Conservation (phyloP, 164 flowering plant genomes). For the Umbellularia californica region DNA sequence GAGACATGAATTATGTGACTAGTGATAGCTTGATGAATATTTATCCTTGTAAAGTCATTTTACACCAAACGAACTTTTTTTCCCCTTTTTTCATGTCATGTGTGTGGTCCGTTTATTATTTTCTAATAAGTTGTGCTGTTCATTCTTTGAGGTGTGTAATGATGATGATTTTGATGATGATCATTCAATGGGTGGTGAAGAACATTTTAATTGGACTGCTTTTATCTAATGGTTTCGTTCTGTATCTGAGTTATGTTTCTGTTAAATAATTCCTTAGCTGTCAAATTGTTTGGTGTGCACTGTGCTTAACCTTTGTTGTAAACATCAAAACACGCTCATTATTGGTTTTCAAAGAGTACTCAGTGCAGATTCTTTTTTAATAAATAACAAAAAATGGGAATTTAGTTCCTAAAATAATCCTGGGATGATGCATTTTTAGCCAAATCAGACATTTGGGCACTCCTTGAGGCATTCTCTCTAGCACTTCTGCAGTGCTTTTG, state of each 20-base stretch:
- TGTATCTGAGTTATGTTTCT: neutral
- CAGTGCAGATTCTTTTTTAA: neutral
- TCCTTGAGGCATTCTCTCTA: conserved; percentile 19
- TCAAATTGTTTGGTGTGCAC: neutral
- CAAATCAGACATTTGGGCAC: conserved; percentile 27
- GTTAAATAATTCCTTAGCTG: neutral
- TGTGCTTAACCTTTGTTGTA: neutral
- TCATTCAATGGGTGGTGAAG: too few relatives aligned
- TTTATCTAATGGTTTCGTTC: neutral
- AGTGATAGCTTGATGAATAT: too few relatives aligned
- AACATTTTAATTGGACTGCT: neutral
- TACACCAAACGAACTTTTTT: too few relatives aligned
- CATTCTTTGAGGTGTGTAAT: too few relatives aligned
- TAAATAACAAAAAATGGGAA: too few relatives aligned
- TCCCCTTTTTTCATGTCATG: too few relatives aligned
- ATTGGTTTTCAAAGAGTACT: too few relatives aligned
- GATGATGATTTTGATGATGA: too few relatives aligned
- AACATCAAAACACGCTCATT: neutral
- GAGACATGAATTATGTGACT: too few relatives aligned
- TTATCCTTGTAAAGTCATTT: too few relatives aligned
- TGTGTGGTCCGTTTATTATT: too few relatives aligned
- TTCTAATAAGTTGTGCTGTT: too few relatives aligned
- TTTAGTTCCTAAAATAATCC: neutral
- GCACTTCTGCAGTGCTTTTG: conserved; percentile 4
- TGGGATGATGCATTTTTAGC: conserved; percentile 28